Base-by-base conservation (phyloP, 2,329 filamentous ascomycete species). In the Fusarium kyushuense region DNA sequence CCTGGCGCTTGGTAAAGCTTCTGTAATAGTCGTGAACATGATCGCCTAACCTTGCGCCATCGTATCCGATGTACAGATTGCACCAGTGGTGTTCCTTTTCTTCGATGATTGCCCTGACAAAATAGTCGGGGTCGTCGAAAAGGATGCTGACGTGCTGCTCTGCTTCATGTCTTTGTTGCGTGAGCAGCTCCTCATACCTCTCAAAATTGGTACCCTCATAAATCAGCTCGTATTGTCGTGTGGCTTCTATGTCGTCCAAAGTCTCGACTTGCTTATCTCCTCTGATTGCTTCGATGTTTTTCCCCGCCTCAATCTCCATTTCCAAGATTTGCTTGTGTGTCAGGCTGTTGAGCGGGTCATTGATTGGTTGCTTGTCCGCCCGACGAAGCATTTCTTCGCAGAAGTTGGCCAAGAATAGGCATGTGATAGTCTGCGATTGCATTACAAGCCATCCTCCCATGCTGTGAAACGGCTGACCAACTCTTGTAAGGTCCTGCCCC, bases 1-100 rank as follows among this genome's bases (percentile, higher is more conserved):
- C 17, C 11, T 69, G 32, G 12, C 69, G 67, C 16, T 0, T 11
- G 7, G 23, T 14, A 8, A 5, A 14, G 13, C 23, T 36, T 21
- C 27, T 23, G 19, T 36, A 36, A 10, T 73, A 73, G 5, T 33
- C n/a, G 6, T 53, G 46, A 17, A 66, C 63, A 23, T 57, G 17
- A 6, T 4, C 5, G 12, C 42, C 38, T 30, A 23, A n/a, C 14
- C 27, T 25, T 21, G n/a, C 14, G 16, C 45, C 21, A 2, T 38
- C 33, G 21, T 69, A 69, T 29, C 54, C 23, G 17, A 57, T 16
- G 4, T 30, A 16, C 8, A 72, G n/a, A 33, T 73, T 73, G 19
- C 33, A 35, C 68, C 68, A 73, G n/a, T 72, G 66, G 25, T 73
- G 70, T 8, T 70, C 57, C 29, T 68, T 73, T 47, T 72, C 63